Conservation (phyloP, 2,329 filamentous ascomycete genomes). For the Camptophora hylomeconis region DNA sequence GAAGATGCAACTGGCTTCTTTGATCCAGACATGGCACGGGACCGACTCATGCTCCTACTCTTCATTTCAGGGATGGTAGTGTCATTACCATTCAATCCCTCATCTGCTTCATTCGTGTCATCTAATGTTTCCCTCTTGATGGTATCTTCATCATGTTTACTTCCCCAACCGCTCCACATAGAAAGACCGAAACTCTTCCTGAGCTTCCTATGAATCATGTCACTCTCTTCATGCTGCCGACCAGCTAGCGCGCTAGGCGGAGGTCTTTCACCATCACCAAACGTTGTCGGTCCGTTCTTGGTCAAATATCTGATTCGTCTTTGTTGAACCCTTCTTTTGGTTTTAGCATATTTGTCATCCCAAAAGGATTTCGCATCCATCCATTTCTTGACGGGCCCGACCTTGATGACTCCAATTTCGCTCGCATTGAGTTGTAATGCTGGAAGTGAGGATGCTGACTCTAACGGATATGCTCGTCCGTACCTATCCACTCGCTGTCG, state of each 20-base stretch:
- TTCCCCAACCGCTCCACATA: slow-evolving; percentile 79
- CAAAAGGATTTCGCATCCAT: slow-evolving; percentile 58
- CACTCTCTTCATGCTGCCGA: slow-evolving; percentile 32
- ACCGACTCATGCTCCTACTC: too few relatives aligned
- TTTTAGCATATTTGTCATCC: slow-evolving; percentile 57
- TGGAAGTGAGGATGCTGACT: slow-evolving; percentile 49
- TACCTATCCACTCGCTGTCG: slow-evolving; percentile 72
- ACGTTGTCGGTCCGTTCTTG: slow-evolving; percentile 52
- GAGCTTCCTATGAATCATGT: slow-evolving; percentile 30
- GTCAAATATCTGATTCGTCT: slow-evolving; percentile 60
- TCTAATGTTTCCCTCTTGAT: slow-evolving; percentile 31
- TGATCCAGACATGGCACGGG: neutral
- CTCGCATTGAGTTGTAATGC: slow-evolving; percentile 51
- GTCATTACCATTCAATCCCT: neutral
- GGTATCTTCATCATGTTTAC: slow-evolving; percentile 71
- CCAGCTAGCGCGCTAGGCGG: slow-evolving; percentile 75
- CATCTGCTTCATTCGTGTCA: neutral
- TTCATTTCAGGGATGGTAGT: too few relatives aligned
- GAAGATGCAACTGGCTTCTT: neutral
- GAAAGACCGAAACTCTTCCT: slow-evolving; percentile 61
- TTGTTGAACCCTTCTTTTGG: slow-evolving; percentile 60
- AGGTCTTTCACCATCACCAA: slow-evolving; percentile 59
- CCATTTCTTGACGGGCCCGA: slow-evolving; percentile 72
- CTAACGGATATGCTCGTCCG: slow-evolving; percentile 59
- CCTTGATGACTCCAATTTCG: slow-evolving; percentile 67